These are phyloP conservation scores for Phytophthora uliginosa DNA, from an alignment of 352 stramenopile species.

Conservation along the genomic window DNA sequence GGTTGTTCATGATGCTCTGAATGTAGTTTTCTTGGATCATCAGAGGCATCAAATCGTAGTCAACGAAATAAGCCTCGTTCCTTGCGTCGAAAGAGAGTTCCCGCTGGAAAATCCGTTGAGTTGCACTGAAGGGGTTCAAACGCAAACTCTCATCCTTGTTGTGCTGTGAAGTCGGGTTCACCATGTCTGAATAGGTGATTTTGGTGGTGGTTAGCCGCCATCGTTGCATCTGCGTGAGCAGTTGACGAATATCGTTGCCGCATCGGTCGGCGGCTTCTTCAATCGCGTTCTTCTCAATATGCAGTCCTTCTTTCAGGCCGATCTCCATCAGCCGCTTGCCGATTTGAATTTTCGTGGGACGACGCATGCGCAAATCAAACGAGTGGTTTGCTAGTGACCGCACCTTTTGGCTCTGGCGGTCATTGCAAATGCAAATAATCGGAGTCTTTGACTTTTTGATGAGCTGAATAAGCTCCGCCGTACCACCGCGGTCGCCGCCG, in stretches of 20 bases:
- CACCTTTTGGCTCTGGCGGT: slow-evolving; percentile 97
- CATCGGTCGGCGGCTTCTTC: slow-evolving; percentile 97
- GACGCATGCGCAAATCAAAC: slow-evolving; percentile 96
- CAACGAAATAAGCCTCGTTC: slow-evolving; percentile 99
- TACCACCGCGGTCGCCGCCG: slow-evolving; percentile 96
- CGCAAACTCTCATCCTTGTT: slow-evolving; percentile 96
- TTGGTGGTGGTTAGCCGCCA: slow-evolving; percentile 89
- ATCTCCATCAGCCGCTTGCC: slow-evolving; percentile 95
- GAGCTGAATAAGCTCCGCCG: slow-evolving; percentile 98
- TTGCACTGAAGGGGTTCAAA: slow-evolving; percentile 96
- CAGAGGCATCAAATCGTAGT: slow-evolving; percentile 99
- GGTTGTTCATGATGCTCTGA: slow-evolving; percentile 85
- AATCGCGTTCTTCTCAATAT: slow-evolving; percentile 97
- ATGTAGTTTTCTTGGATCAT: slow-evolving; percentile 96
- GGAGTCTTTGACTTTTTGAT: slow-evolving; percentile 99
- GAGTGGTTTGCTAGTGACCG: slow-evolving; percentile 97
- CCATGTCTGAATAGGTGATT: slow-evolving; percentile 90
- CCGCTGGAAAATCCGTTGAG: slow-evolving; percentile 93
- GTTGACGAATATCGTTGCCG: slow-evolving; percentile 98
- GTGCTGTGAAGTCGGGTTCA: slow-evolving; percentile 79
- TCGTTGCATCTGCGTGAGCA: slow-evolving; percentile 98
- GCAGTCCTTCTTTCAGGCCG: slow-evolving; percentile 89
- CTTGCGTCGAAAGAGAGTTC: slow-evolving; percentile 84
- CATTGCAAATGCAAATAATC: slow-evolving; percentile 99
- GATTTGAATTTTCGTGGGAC: slow-evolving; percentile 95